These are phyloP conservation scores for Aspergillus baeticus DNA, from an alignment of 495 filamentous ascomycete species.

Conservation along the genomic window DNA sequence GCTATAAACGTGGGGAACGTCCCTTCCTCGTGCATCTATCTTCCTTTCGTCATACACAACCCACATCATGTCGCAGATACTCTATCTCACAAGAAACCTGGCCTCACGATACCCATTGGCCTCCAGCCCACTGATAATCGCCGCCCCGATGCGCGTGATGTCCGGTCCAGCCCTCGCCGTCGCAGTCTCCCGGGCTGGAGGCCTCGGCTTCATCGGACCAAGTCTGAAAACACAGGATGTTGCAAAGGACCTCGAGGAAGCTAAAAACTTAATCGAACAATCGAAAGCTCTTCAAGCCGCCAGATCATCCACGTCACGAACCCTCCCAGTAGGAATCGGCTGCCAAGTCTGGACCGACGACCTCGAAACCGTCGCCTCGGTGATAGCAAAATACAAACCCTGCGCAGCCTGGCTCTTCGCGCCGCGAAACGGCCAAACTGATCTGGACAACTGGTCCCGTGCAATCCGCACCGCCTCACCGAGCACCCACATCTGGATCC, in stretches of 20 bases:
- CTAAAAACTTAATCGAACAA: constrained; percentile 22
- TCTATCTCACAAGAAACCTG: constrained; percentile 5
- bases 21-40: too few relatives aligned
- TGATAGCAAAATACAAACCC: constrained; percentile 50
- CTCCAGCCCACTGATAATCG: constrained; percentile 57
- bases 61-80: too few relatives aligned
- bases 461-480: constrained; percentile 42
- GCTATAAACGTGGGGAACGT: too few relatives aligned
- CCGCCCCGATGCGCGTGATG: constrained; percentile 73
- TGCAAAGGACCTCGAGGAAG: constrained; percentile 33
- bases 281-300: constrained; percentile 1
- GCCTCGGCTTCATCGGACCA: constrained; percentile 55
- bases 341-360: constrained; percentile 58
- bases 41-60: too few relatives aligned
- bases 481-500: constrained; percentile 58
- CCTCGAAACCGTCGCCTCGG: constrained; percentile 39
- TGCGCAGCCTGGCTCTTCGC: constrained; percentile 74
- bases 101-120: constrained; percentile 61
- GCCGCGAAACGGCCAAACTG: constrained; percentile 39
- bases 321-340: constrained; percentile 62
- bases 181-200: constrained; percentile 64
- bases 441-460: constrained; percentile 56
- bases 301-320: constrained; percentile 1
- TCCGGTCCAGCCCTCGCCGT: constrained; percentile 57
- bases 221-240: constrained; percentile 34